Evolutionary conservation across 345 rosid species (phyloP).

Genomic region (Euphorbia pulcherrima): DNA sequence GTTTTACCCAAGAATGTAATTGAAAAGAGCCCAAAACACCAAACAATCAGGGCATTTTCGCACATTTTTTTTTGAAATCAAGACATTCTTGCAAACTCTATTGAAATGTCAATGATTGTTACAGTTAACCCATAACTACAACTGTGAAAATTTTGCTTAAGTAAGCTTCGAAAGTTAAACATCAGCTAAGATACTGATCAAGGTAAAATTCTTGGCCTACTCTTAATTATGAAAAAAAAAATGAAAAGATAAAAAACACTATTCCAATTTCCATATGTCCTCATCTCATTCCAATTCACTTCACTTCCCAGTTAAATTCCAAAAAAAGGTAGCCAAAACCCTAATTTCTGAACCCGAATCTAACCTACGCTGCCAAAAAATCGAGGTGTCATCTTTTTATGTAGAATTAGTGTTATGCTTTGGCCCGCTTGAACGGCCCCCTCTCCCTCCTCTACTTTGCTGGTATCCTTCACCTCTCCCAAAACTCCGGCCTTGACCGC

Average conservation of each 20-base stretch:
- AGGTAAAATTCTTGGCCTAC: constrained; percentile 4
- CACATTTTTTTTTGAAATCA: no score
- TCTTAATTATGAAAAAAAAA: not conserved
- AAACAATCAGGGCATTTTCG: no score
- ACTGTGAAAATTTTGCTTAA: constrained; percentile 1
- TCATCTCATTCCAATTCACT: constrained; percentile 2
- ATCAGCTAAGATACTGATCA: constrained; percentile 7
- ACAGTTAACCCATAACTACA: constrained; percentile 8
- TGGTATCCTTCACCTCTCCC: constrained; percentile 26
- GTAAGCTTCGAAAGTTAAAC: not conserved
- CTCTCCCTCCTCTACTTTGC: constrained; percentile 40
- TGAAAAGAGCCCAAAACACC: no score
- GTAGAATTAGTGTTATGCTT: constrained; percentile 11
- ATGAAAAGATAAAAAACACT: not conserved
- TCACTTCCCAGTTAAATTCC: constrained; percentile 4
- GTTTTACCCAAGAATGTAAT: no score
- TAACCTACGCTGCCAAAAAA: constrained; percentile 12
- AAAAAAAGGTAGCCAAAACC: not conserved
- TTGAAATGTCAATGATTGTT: constrained; percentile 1
- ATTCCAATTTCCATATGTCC: constrained; percentile 9
- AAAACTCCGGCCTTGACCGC: constrained; percentile 20
- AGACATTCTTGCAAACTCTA: no score
- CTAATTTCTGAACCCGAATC: constrained; percentile 1
- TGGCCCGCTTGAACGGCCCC: constrained; percentile 19
- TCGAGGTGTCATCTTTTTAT: constrained; percentile 3